Base-by-base conservation (phyloP, 345 rosid genomes). In the Cardamine chenopodiifolia region DNA sequence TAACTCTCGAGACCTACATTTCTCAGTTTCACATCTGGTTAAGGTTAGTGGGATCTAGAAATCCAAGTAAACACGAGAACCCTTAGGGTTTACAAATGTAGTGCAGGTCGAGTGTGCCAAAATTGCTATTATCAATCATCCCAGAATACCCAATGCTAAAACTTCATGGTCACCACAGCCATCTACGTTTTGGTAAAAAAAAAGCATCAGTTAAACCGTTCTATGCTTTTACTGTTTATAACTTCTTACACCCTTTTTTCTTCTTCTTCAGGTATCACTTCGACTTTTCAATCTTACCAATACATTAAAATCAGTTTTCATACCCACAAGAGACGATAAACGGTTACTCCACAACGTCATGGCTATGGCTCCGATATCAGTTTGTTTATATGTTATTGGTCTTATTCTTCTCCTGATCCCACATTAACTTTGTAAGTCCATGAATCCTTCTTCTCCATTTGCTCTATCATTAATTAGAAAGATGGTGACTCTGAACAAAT, bases 1-100 rank as follows among this genome's bases (percentile, higher is more conserved):
- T 93, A 32, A 93, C 97, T 15, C 59, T 93, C 82, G 98, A 93
- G 83, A 93, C 98, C 5, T 90, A 93, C 72, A 90, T 93, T 79
- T 90, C 96, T 2, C 98, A 93, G 74, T 88, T 93, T 78, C 98
- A 90, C 78, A 93, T 93, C 81, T 93, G 98, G 98, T 82, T 93
- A 80, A 93, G 98, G 98, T 90, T 68, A 44, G 97, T 68, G 12
- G 22, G 22, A 17, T 47, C 14, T 10, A 18, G 68, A 53, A 45
- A 32, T 13, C 35, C 45, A 57, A 57, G 58, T 14, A 54, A 34
- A 3, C 18, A 53, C 35, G 34, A 62, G 49, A 39, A 40, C 35
- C 35, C 56, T 53, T 15, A 18, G 9, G 11, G 44, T 52, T 9
- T 25, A 23, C 23, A 5, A 11, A 26, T 70, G 66, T 57, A 32